Conservation (phyloP, 495 filamentous ascomycete genomes). For the Venustampulla echinocandica region DNA sequence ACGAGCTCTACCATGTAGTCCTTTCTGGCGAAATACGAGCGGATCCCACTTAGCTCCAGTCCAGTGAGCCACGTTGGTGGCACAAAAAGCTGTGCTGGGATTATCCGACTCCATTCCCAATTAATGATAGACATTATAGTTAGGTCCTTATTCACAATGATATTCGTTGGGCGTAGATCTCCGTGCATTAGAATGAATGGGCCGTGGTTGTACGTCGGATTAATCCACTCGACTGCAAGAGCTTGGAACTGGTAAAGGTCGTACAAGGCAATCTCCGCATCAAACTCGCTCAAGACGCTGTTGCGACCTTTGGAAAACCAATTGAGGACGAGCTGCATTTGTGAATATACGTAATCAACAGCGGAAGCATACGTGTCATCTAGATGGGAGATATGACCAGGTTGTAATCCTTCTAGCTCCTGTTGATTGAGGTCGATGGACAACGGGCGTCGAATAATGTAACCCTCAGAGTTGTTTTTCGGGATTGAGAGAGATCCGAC, state of each 20-base stretch:
- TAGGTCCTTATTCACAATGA: constrained; percentile 17
- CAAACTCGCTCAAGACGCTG: constrained; percentile 1
- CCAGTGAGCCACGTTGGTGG: constrained; percentile 13
- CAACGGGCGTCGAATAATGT: background rate
- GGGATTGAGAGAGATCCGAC: background rate
- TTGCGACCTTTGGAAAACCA: background rate
- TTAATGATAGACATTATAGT: constrained; percentile 14
- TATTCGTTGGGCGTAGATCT: constrained; percentile 28
- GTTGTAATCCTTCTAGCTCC: background rate
- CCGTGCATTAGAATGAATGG: constrained; percentile 26
- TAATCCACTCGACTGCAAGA: background rate
- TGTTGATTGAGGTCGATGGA: background rate
- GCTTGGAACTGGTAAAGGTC: constrained; percentile 1
- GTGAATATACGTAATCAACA: background rate
- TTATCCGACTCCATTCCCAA: constrained; percentile 16
- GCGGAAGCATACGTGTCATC: background rate
- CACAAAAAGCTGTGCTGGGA: constrained; percentile 14
- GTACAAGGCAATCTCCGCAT: background rate
- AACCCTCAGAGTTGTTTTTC: background rate
- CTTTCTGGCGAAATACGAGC: background rate
- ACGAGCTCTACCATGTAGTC: background rate
- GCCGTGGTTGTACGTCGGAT: background rate
- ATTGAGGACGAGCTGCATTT: background rate
- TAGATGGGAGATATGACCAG: background rate
- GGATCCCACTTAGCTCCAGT: background rate